A percentile compares a stretch with the other conserved stretches of the same genome.
These are phyloP conservation scores for Xylariaceae sp. DNA, from an alignment of 2,329 filamentous ascomycete species.

Conservation along the genomic window DNA sequence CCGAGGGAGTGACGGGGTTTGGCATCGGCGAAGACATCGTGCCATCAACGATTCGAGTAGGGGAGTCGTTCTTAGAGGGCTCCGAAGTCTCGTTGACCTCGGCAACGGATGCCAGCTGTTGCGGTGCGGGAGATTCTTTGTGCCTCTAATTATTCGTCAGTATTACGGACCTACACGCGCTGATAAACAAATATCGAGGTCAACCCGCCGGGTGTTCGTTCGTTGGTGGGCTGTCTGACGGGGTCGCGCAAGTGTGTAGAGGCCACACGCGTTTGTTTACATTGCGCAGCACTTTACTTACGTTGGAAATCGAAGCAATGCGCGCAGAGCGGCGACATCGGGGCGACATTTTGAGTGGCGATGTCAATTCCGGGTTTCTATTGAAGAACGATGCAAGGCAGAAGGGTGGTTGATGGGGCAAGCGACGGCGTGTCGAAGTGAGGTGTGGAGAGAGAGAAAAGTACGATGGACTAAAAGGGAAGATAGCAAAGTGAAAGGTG, in stretches of 20 bases:
- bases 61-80: conserved; percentile 28
- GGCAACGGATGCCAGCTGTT: conserved; percentile 29
- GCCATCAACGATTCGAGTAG: conserved; percentile 16
- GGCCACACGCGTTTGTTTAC: conserved; percentile 14
- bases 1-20: conserved; percentile 54
- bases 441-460: neutral
- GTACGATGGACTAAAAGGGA: neutral
- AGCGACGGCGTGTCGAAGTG: conserved; percentile 1
- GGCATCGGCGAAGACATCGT: conserved; percentile 36
- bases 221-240: neutral
- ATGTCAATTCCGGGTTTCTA: conserved; percentile 10
- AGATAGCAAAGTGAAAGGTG: neutral
- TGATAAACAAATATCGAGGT: neutral
- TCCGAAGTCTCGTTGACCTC: conserved; percentile 39
- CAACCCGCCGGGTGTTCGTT: neutral
- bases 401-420: conserved; percentile 11
- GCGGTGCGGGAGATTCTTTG: conserved; percentile 23
- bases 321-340: conserved; percentile 41
- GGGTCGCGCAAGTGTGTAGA: neutral
- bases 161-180: neutral
- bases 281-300: conserved; percentile 24
- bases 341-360: conserved; percentile 31
- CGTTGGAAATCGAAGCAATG: conserved; percentile 40
- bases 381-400: conserved; percentile 3
- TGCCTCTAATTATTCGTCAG: conserved; percentile 20